Conservation (phyloP, 345 rosid species). For the Camelina neglecta region DNA sequence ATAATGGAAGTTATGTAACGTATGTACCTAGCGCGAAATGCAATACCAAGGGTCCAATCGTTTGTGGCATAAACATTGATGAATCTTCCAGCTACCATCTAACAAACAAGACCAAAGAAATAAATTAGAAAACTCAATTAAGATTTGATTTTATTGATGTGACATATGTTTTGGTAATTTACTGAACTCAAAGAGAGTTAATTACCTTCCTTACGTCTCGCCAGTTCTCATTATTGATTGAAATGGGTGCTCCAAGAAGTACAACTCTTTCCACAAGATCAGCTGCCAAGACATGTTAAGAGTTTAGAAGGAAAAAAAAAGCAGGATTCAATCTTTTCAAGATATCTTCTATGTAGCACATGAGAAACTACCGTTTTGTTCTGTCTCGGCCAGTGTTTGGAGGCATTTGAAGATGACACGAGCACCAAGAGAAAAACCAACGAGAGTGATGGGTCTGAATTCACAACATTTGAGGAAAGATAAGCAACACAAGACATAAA, state of each 20-base stretch:
- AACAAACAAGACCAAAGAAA: conserved; percentile 17
- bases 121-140: neutral
- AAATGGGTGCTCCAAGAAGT: conserved; percentile 40
- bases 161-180: conserved; percentile 22
- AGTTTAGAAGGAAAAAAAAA: neutral
- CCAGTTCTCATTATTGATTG: conserved; percentile 82
- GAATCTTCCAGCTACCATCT: conserved; percentile 99
- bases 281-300: conserved; percentile 54
- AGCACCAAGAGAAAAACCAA: conserved; percentile 95
- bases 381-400: conserved; percentile 78
- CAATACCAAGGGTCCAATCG: conserved; percentile 96
- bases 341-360: neutral
- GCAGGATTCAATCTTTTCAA: neutral
- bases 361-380: conserved; percentile 60
- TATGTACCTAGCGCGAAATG: conserved; percentile 94
- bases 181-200: neutral
- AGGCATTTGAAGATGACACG: conserved; percentile 93
- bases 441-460: conserved; percentile 89
- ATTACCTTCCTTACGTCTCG: conserved; percentile 81
- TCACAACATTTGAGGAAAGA: conserved; percentile 47
- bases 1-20: neutral
- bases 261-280: conserved; percentile 49
- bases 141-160: neutral
- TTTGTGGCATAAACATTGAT: conserved; percentile 82
- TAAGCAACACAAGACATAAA: neutral